Base-by-base conservation (phyloP, 169 alveolate species). In the Plasmodium fragile region DNA sequence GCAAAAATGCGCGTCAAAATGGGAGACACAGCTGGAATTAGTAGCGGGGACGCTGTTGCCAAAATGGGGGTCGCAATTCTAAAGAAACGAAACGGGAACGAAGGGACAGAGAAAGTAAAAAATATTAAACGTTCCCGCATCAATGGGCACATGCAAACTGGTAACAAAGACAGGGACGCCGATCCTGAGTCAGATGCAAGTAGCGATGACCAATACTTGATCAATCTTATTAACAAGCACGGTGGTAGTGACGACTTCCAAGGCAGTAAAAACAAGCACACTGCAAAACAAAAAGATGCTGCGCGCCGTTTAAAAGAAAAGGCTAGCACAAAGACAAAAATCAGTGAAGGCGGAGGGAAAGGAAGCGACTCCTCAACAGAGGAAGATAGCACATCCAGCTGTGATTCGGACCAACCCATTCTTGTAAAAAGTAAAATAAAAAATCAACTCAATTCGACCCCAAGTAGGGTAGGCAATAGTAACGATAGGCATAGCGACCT, bases 391-490 rank as follows among this genome's bases (percentile, higher is more conserved):
- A 75, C 41, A 10, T 77, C 82, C n/a, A 79, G 87, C 36, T 53
- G 25, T n/a, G 93, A 87, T 75, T 87, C 93, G 52, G 93, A 87
- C 18, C 82, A 18, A 87, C 89, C 87, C 13, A 18, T 87, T 16
- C 41, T 87, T 53, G 75, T 77, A 25, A 77, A 39, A 87, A 77
- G 89, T 87, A 82, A 82, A 82, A 11, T 30, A 30, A 82, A 82
- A 82, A 55, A 65, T 65, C 11, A 65, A 65, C 8, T n/a, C 34
- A 65, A 65, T 65, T 18, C 36, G 0, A 16, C 30, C 36, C 36
- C 7, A 25, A n/a, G 82, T 5, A 32, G 22, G 28, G 22, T 43
- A 75, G 59, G 69, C 49, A 75, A 4, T 18, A 75, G 34, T 25
- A 32, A 11, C 6, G 22, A 36, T 75, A 28, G 32, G 16, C 16